phyloP scores from a whole-genome alignment of 164 flowering plant species.

The Chloranthus sessilifolius region DNA sequence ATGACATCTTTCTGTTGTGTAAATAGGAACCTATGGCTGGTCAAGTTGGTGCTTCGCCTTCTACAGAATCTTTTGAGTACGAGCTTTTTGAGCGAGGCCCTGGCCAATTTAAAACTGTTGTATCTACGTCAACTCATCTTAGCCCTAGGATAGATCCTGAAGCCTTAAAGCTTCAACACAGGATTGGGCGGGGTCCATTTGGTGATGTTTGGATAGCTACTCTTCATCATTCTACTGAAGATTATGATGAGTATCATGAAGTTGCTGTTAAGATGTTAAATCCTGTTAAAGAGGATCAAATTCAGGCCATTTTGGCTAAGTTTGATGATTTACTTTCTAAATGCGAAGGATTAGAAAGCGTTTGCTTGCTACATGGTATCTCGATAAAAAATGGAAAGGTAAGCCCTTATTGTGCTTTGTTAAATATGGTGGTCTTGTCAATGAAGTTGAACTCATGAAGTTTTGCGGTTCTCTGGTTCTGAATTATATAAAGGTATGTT shows the following conservation, averaged over 20 bases:
- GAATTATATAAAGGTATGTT: too few relatives aligned
- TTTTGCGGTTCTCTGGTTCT: too few relatives aligned
- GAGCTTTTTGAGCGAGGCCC: constrained; percentile 61
- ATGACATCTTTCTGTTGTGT: too few relatives aligned
- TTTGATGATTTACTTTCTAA: constrained; percentile 49
- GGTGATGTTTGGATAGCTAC: constrained; percentile 96
- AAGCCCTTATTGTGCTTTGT: neutral
- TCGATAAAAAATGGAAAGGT: constrained; percentile 67
- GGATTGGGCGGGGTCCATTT: constrained; percentile 84
- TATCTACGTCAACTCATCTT: constrained; percentile 40
- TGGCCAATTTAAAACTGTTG: constrained; percentile 53
- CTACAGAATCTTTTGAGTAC: constrained; percentile 47
- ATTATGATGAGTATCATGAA: constrained; percentile 78
- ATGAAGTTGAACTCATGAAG: too few relatives aligned
- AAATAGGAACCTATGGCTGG: constrained; percentile 66
- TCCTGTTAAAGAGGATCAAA: constrained; percentile 54
- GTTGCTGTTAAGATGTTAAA: constrained; percentile 79
- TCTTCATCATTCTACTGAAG: constrained; percentile 60
- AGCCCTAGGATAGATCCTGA: constrained; percentile 69
- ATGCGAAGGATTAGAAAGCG: constrained; percentile 37
- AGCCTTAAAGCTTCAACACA: constrained; percentile 58
- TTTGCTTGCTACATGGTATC: constrained; percentile 72
- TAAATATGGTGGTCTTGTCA: too few relatives aligned
- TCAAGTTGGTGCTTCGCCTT: constrained; percentile 29
- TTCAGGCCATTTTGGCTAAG: constrained; percentile 32